Percentiles rank a stretch among this genome's conserved stretches.
Evolutionary conservation across 2,329 filamentous ascomycete species (phyloP).

Genomic region (Nigrospora oryzae): DNA sequence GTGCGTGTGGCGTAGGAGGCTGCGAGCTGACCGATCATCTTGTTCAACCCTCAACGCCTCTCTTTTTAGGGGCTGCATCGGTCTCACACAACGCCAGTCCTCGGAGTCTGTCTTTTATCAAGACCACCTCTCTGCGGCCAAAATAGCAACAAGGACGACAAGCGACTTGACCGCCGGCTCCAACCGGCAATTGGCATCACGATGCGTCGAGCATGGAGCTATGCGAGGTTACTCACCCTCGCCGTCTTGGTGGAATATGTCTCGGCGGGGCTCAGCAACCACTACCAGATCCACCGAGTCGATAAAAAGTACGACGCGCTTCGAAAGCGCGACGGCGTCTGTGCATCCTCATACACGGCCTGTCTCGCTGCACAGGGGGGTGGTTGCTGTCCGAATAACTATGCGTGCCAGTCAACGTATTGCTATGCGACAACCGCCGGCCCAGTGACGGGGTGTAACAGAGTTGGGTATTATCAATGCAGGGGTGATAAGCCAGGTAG

Average conservation of each 20-base stretch:
- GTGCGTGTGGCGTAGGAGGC: no score
- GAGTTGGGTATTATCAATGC: conserved; percentile 30
- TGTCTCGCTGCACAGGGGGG: conserved; percentile 22
- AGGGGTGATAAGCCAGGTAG: conserved; percentile 1
- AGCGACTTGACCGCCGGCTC: no score
- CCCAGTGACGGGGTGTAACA: conserved; percentile 26
- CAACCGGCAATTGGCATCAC: neutral
- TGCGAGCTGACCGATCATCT: no score
- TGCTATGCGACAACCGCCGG: conserved; percentile 38
- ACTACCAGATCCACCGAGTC: conserved; percentile 14
- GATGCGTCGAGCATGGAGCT: conserved; percentile 11
- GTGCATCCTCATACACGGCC: conserved; percentile 12
- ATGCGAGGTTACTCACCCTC: conserved; percentile 7
- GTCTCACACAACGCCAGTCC: no score
- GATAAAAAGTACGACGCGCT: conserved; percentile 13
- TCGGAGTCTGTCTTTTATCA: no score
- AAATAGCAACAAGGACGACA: no score
- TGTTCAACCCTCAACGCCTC: no score
- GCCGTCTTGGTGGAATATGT: conserved; percentile 6
- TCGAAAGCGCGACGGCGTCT: conserved; percentile 16
- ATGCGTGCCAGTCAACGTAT: conserved; percentile 36
- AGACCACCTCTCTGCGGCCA: no score
- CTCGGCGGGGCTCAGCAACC: conserved; percentile 4
- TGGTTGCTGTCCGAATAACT: conserved; percentile 39
- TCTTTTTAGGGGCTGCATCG: no score